Percentiles rank a stretch among this genome's conserved stretches.
Evolutionary conservation across 2,329 filamentous ascomycete genomes (phyloP).

Genomic region (Fusarium burgessii): DNA sequence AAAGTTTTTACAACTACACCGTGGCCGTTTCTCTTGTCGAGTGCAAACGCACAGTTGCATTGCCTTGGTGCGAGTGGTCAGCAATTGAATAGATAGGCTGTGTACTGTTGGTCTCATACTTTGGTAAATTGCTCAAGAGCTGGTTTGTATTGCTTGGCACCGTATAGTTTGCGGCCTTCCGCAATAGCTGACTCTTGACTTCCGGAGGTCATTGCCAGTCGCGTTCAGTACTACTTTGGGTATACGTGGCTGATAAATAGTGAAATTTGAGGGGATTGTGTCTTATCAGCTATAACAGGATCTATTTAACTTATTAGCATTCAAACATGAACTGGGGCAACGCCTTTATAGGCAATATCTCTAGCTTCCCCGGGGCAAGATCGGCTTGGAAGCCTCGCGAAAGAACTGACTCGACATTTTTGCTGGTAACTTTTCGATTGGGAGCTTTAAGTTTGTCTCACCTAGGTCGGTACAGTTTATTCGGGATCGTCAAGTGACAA

Average conservation of each 20-base stretch:
- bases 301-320: constrained; percentile 7
- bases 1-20: constrained; percentile 57
- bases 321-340: neutral
- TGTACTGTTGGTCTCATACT: constrained; percentile 36
- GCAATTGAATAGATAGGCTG: neutral
- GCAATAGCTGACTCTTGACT: constrained; percentile 49
- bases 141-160: constrained; percentile 49
- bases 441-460: constrained; percentile 26
- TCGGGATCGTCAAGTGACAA: neutral
- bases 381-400: neutral
- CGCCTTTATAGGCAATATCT: neutral
- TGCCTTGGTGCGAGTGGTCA: constrained; percentile 48
- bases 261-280: neutral
- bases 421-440: neutral
- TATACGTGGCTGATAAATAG: neutral
- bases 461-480: neutral
- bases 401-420: neutral
- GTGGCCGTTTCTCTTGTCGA: constrained; percentile 51
- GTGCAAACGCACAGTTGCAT: constrained; percentile 54
- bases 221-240: neutral
- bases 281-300: neutral
- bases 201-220: constrained; percentile 30
- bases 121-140: constrained; percentile 55
- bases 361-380: constrained; percentile 9
- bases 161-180: constrained; percentile 52